phyloP scores from a whole-genome alignment of 225 moss, liverwort and hornwort genomes.

The Straminergon stramineum region DNA sequence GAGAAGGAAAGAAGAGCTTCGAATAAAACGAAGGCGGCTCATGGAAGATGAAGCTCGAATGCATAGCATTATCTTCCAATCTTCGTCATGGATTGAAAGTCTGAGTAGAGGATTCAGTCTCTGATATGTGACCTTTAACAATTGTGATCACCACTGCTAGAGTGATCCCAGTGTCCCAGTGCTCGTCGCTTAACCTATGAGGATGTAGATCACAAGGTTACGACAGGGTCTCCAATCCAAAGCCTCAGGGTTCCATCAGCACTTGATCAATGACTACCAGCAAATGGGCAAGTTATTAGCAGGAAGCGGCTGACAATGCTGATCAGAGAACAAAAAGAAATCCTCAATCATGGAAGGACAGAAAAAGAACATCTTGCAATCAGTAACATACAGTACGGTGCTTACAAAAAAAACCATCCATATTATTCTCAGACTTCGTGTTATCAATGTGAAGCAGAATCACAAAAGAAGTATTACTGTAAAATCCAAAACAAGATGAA shows the following conservation, averaged over 20 bases:
- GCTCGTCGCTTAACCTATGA: background rate
- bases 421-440: background rate
- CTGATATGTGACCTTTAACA: conserved; percentile 14
- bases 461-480: background rate
- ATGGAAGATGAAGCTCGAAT: conserved; percentile 96
- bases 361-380: background rate
- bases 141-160: background rate
- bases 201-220: background rate
- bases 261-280: background rate
- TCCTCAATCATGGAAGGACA: background rate
- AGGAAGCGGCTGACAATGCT: background rate
- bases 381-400: background rate
- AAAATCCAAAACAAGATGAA: background rate
- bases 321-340: background rate
- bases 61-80: conserved; percentile 88
- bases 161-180: background rate
- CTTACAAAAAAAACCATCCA: background rate
- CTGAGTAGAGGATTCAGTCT: conserved; percentile 84
- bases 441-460: background rate
- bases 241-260: background rate
- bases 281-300: background rate
- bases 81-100: conserved; percentile 95
- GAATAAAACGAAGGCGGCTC: conserved; percentile 74
- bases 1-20: conserved; percentile 84
- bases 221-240: background rate